Base-by-base conservation (phyloP, 768 basidiomycete genomes). In the Podaxis sp. region DNA sequence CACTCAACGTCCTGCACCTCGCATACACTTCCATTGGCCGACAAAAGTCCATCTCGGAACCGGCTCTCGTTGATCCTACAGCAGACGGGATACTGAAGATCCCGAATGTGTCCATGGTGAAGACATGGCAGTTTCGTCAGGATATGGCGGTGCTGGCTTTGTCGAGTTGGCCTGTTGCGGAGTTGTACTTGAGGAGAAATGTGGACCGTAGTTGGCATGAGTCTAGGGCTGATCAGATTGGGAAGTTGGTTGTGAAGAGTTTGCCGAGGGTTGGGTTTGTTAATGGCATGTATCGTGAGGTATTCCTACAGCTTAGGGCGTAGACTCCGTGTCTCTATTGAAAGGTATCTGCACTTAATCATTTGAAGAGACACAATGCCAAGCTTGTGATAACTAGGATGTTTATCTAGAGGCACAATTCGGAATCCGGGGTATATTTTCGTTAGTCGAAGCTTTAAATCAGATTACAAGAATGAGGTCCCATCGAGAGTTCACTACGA, bases 41-140 rank as follows among this genome's bases (percentile, higher is more conserved):
- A 16, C 59, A 60, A 13, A 60, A 60, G 18, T 53, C 51, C 11
- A 42, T 35, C 13, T 53, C 51, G 11, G 59, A 53, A 9, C 42
- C 59, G 14, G 18, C 28, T 11, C 38, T 60, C n/a, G 59, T 60
- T 18, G 59, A 60, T 46, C 59, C 59, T 10, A 60, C 59, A 2
- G 59, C 40, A 0, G 59, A 51, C 5, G 59, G 59, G 28, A 60
- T 60, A 38, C 14, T 60, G 40, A 60, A 53, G 40, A 60, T 60
- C 18, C 51, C 59, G 5, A 60, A 60, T 42, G 59, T 60, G 14
- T 35, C 59, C 5, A 16, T 60, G 27, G 59, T 60, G 37, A 60
- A 47, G 32, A 60, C 21, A 5, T 54, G 59, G 59, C 59, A 60
- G 40, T 60, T 60, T 44, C 50, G 51, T 11, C 59, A 60, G 32